Conservation (phyloP, 108 stramenopile species). For the Nitzschia inconspicua region DNA sequence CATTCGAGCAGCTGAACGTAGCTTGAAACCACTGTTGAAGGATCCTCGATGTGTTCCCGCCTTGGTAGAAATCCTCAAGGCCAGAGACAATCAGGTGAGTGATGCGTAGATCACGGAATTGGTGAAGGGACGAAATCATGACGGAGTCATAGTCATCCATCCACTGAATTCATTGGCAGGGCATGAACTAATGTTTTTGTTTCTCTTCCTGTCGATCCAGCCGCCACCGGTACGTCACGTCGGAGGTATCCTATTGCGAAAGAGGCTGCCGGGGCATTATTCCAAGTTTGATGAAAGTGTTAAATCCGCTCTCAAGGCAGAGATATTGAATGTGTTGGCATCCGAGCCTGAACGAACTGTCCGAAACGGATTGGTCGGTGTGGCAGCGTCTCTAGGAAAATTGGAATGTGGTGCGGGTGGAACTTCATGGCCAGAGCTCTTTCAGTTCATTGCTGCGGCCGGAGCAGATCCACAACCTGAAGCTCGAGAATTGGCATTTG, state of each 20-base stretch:
- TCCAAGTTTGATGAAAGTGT: constrained; percentile 57
- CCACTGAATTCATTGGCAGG: no score
- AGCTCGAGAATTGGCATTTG: constrained; percentile 91
- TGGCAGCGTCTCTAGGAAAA: constrained; percentile 74
- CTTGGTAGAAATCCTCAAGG: constrained; percentile 65
- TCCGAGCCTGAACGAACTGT: constrained; percentile 81
- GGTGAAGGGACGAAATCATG: no score
- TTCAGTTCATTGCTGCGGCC: constrained; percentile 76
- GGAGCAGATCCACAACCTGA: constrained; percentile 36
- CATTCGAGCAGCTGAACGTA: constrained; percentile 84
- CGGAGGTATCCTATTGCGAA: constrained; percentile 87
- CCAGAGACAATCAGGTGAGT: constrained; percentile 51
- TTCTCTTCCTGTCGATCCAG: not conserved
- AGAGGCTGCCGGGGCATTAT: constrained; percentile 82
- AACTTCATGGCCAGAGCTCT: constrained; percentile 77
- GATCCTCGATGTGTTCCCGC: constrained; percentile 72
- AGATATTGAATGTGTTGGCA: constrained; percentile 70
- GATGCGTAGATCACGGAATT: no score
- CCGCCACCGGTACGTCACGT: constrained; percentile 81
- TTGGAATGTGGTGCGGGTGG: constrained; percentile 45
- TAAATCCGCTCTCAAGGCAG: constrained; percentile 56
- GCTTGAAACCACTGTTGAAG: constrained; percentile 86
- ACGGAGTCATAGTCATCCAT: no score
- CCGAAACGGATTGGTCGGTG: constrained; percentile 75
- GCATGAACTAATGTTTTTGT: not conserved